Conservation (phyloP, 495 filamentous ascomycete genomes). For the Penicillium cosmopolitanum region DNA sequence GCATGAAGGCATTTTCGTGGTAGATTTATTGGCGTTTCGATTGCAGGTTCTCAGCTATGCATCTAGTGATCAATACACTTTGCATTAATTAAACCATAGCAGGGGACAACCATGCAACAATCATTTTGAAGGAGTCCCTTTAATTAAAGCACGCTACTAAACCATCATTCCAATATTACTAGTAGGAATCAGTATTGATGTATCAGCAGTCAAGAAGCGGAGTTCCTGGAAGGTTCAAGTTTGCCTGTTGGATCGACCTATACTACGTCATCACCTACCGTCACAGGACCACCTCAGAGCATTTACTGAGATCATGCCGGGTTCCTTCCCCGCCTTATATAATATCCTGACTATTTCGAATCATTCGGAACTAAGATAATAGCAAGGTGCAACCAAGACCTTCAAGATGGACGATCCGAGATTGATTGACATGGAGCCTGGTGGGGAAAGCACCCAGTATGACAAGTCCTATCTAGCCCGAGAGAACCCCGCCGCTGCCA, state of each 20-base stretch:
- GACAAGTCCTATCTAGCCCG: conserved; percentile 7
- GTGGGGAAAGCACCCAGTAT: conserved; percentile 67
- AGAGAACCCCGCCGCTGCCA: neutral
- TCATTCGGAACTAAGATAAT: neutral
- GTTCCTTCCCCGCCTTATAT: conserved; percentile 1
- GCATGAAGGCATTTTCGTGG: conserved; percentile 23
- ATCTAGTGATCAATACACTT: neutral
- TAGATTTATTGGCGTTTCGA: conserved; percentile 9
- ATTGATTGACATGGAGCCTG: conserved; percentile 63
- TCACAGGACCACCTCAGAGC: conserved; percentile 18
- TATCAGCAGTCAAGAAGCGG: conserved; percentile 4
- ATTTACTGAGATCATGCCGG: neutral
- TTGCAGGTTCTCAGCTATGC: conserved; percentile 2
- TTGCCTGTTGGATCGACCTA: conserved; percentile 4
- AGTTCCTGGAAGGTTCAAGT: neutral
- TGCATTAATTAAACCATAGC: neutral
- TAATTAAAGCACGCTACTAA: no score
- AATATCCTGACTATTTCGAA: neutral
- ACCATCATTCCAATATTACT: neutral
- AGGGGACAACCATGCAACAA: no score
- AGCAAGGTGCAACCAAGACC: neutral
- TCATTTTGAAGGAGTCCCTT: no score
- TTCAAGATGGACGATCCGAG: conserved; percentile 38
- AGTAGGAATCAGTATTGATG: neutral
- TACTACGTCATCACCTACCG: conserved; percentile 30